Percentiles rank a stretch among this genome's conserved stretches.
Evolutionary conservation across 192 early-diverging fungal species (phyloP).

Genomic region (Coemansia pectinata): DNA sequence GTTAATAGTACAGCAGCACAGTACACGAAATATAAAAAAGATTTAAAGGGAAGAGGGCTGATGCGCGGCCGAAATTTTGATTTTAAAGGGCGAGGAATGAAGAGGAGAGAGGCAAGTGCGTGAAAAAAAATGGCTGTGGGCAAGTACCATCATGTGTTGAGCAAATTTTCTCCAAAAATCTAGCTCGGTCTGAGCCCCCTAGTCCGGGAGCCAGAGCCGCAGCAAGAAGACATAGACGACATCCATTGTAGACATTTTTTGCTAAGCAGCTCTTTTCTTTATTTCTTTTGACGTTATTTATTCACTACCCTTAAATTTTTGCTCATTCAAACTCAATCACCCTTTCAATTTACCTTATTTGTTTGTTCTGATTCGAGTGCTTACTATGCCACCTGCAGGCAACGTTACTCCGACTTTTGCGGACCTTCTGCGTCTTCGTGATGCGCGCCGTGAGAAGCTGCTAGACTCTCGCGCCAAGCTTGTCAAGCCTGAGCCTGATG

Average conservation of each 20-base stretch:
- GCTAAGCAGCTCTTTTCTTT: neutral
- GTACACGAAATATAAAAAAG: conserved; percentile 10
- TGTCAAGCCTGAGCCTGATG: neutral
- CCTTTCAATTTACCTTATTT: neutral
- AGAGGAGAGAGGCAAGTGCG: neutral
- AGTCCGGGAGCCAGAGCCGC: neutral
- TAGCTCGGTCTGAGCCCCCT: neutral
- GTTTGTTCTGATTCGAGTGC: neutral
- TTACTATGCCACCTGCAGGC: conserved; percentile 1
- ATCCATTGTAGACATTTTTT: neutral
- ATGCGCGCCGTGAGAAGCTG: conserved; percentile 43
- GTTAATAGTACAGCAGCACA: conserved; percentile 12
- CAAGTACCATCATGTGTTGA: neutral
- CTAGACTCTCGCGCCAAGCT: conserved; percentile 37
- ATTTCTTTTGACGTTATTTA: neutral
- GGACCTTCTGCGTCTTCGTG: conserved; percentile 47
- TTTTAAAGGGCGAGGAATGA: neutral
- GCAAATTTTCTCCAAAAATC: neutral
- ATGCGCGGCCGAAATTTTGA: conserved; percentile 3
- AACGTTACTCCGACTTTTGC: conserved; percentile 29
- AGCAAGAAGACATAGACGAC: neutral
- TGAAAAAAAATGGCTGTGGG: neutral
- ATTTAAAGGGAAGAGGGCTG: neutral
- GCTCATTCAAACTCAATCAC: neutral
- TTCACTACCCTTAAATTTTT: neutral